phyloP scores from a whole-genome alignment of 805 yeast species.

The Ogataea nitratoaversa region DNA sequence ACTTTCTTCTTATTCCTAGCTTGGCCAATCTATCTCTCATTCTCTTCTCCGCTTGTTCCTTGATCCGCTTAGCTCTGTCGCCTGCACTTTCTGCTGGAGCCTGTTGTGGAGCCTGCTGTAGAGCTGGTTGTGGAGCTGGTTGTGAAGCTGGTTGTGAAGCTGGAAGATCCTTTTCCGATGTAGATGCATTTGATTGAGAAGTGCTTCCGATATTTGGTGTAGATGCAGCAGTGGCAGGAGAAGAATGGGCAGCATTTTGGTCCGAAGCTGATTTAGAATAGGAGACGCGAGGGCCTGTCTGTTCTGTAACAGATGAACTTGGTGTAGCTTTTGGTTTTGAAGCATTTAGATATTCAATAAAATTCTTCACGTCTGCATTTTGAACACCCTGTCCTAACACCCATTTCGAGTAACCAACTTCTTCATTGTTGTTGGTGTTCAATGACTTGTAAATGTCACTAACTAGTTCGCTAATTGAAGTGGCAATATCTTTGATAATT shows the following conservation, averaged over 20 bases:
- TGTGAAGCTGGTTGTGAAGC: slow-evolving; percentile 5
- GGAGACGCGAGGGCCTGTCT: neutral
- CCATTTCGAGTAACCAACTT: slow-evolving; percentile 64
- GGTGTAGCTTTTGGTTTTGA: slow-evolving; percentile 11
- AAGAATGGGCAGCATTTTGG: slow-evolving; percentile 14
- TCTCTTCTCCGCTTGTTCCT: slow-evolving; percentile 74
- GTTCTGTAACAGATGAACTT: slow-evolving; percentile 1
- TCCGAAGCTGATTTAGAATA: neutral
- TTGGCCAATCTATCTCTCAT: slow-evolving; percentile 85
- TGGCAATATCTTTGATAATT: slow-evolving; percentile 67
- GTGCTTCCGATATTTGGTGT: too few species aligned
- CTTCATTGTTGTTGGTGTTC: slow-evolving; percentile 27
- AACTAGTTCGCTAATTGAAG: slow-evolving; percentile 59
- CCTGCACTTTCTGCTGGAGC: slow-evolving; percentile 45
- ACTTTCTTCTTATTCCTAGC: slow-evolving; percentile 56
- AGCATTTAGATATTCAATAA: slow-evolving; percentile 52
- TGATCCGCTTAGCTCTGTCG: slow-evolving; percentile 74
- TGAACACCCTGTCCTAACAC: slow-evolving; percentile 77
- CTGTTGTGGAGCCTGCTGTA: neutral
- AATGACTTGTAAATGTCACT: slow-evolving; percentile 34
- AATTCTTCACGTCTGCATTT: slow-evolving; percentile 53
- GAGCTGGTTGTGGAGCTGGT: neutral
- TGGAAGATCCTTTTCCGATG: slow-evolving; percentile 1
- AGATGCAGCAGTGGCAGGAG: slow-evolving; percentile 16
- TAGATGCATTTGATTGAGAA: slow-evolving; percentile 15